Evolutionary conservation across 805 yeast species (phyloP).

Genomic region (Komagataella pseudopastoris): DNA sequence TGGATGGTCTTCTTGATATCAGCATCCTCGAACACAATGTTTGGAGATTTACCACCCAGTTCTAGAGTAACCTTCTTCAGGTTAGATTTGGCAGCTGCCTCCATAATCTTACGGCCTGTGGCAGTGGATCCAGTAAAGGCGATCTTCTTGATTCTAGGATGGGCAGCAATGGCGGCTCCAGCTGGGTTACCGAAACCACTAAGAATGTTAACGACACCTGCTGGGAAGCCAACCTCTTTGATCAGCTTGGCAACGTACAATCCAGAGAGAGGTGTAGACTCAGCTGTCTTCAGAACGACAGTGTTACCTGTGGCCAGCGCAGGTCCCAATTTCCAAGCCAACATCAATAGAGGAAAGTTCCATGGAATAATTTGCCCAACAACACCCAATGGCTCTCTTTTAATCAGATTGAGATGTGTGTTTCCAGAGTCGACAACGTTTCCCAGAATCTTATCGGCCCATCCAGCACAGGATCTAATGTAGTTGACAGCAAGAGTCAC

Average conservation of each 20-base stretch:
- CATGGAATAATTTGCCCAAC: constrained; percentile 64
- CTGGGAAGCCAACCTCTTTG: constrained; percentile 48
- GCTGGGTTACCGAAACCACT: constrained; percentile 50
- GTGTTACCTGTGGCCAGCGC: constrained; percentile 58
- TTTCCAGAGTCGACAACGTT: constrained; percentile 45
- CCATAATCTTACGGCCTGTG: constrained; percentile 71
- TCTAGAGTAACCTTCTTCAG: constrained; percentile 88
- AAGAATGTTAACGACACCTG: constrained; percentile 49
- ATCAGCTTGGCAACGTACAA: constrained; percentile 37
- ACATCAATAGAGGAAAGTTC: constrained; percentile 61
- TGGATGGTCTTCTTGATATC: constrained; percentile 65
- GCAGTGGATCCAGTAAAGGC: constrained; percentile 62
- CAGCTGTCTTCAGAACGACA: constrained; percentile 50
- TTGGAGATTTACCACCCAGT: constrained; percentile 95
- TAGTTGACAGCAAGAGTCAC: constrained; percentile 41
- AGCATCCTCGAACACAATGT: constrained; percentile 78
- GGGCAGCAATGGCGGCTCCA: constrained; percentile 46
- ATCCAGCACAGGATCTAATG: constrained; percentile 58
- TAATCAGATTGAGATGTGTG: constrained; percentile 46
- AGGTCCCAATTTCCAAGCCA: constrained; percentile 59
- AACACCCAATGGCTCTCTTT: constrained; percentile 55
- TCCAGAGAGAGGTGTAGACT: constrained; percentile 55
- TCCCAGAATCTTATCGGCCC: constrained; percentile 61
- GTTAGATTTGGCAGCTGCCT: constrained; percentile 64
- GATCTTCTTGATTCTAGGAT: constrained; percentile 44